Percentiles rank a stretch among this genome's conserved stretches.
Conservation (phyloP, 306 rosid species). For the Rosa chinensis region DNA sequence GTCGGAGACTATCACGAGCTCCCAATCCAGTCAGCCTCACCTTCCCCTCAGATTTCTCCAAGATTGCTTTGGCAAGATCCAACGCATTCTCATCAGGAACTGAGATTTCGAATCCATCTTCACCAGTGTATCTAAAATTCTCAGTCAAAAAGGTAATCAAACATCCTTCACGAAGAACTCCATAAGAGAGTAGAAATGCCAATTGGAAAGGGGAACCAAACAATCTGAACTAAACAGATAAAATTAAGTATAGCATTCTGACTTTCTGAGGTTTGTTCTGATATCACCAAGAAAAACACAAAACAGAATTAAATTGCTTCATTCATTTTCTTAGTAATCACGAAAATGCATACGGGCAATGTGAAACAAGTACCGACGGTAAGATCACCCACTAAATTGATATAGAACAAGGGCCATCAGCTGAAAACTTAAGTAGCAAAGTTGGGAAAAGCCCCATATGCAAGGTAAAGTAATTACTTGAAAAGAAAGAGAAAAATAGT, state of each 20-base stretch:
- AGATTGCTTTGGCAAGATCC: constrained; percentile 91
- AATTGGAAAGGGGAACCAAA: neutral
- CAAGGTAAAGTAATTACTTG: constrained; percentile 4
- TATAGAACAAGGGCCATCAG: neutral
- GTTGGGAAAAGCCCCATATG: neutral
- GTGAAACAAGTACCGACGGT: neutral
- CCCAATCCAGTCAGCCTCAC: constrained; percentile 91
- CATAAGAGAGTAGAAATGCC: constrained; percentile 6
- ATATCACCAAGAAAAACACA: constrained; percentile 7
- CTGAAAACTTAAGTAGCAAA: neutral
- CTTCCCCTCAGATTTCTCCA: constrained; percentile 93
- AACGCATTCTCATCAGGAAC: constrained; percentile 83
- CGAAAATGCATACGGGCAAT: neutral
- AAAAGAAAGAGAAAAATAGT: constrained; percentile 3
- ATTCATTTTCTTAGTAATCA: neutral
- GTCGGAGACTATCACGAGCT: constrained; percentile 92
- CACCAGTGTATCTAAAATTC: constrained; percentile 88
- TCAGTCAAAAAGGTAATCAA: constrained; percentile 18
- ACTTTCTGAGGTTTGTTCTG: neutral
- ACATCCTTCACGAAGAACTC: neutral
- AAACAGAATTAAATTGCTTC: neutral
- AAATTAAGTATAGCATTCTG: neutral
- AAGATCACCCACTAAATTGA: neutral
- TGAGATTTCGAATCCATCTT: constrained; percentile 99
- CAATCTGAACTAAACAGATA: constrained; percentile 4